These are phyloP conservation scores for Ceraceosorus bombacis DNA, from an alignment of 1,284 basidiomycete genomes.

Conservation along the genomic window DNA sequence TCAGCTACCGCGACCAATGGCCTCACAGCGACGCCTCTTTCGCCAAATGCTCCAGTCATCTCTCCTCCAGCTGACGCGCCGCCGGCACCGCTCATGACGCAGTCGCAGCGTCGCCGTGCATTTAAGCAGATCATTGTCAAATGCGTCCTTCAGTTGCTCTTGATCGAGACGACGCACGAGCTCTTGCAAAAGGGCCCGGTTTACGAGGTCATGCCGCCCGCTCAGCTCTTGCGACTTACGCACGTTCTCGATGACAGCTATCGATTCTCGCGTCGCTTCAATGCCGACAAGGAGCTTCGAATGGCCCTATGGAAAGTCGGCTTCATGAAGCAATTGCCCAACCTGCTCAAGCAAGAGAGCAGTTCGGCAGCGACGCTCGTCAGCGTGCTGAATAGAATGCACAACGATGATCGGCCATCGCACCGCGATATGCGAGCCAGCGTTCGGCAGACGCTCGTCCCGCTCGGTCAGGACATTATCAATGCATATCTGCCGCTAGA, in stretches of 20 bases:
- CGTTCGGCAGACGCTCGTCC: constrained; percentile 79
- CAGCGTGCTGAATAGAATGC: constrained; percentile 85
- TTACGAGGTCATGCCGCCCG: constrained; percentile 87
- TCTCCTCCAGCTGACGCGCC: neutral
- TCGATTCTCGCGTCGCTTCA: constrained; percentile 92
- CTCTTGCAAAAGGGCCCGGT: constrained; percentile 65
- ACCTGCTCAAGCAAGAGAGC: constrained; percentile 95
- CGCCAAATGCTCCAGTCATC: neutral
- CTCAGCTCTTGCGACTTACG: constrained; percentile 85
- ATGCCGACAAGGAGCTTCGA: constrained; percentile 93
- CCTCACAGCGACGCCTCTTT: constrained; percentile 3
- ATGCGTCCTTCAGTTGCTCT: constrained; percentile 90
- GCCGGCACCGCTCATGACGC: constrained; percentile 43
- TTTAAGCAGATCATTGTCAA: constrained; percentile 99
- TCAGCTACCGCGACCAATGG: constrained; percentile 7
- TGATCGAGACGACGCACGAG: constrained; percentile 97
- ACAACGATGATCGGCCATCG: constrained; percentile 77
- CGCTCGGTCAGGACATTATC: constrained; percentile 85
- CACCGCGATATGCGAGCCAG: constrained; percentile 73
- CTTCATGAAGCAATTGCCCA: constrained; percentile 99
- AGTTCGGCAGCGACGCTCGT: constrained; percentile 92
- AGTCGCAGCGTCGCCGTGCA: constrained; percentile 71
- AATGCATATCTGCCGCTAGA: constrained; percentile 85
- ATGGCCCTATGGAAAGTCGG: constrained; percentile 99
- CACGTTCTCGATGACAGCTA: constrained; percentile 92